Evolutionary conservation across 345 rosid genomes (phyloP), one percentile per base, ranked within the genome.

Genomic region (Populus tremula): DNA sequence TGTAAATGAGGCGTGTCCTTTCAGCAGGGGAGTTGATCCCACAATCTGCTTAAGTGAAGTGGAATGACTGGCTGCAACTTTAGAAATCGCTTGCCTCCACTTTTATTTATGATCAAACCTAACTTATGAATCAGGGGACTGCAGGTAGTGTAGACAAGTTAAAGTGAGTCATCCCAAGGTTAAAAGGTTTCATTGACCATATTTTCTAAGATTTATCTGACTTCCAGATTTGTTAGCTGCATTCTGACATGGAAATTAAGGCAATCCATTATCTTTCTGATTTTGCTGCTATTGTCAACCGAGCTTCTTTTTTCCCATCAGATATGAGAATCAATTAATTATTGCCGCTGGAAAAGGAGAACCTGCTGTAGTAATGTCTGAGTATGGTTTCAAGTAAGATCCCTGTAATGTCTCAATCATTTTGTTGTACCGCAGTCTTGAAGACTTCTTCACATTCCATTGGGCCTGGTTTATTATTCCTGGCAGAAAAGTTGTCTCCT

Each of bases 311-410:
- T 43, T 73, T 27, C 27, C 18, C 43, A 6, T 70, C 82, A 88
- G 87, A 76, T 84, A 73, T 67, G 85, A 86, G 86, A 81, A 86
- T 70, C 84, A 88, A 72, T 82, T 88, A 41, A 78, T 85, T 63
- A 23, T 88, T 78, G 84, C 89, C 72, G 85, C 89, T 33, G 87
- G 89, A 69, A 88, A 88, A 80, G 91, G 89, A 73, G 89, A 88
- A 53, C 88, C 89, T 11, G 82, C 84, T n/a, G 9, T 62, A 47
- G 89, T 88, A 38, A 88, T 88, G 89, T 84, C 83, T 6, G 88
- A 86, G 76, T 88, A 86, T 62, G 91, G 91, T 74, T 88, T 86
- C 80, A 88, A 85, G 91, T 86, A 81, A 83, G 82, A 54, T 49
- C 62, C 79, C 75, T 11, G 49, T 70, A n/a, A 78, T 36, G 31